Conservation (phyloP, 2,329 filamentous ascomycete species). For the Penicillium vulpinum region DNA sequence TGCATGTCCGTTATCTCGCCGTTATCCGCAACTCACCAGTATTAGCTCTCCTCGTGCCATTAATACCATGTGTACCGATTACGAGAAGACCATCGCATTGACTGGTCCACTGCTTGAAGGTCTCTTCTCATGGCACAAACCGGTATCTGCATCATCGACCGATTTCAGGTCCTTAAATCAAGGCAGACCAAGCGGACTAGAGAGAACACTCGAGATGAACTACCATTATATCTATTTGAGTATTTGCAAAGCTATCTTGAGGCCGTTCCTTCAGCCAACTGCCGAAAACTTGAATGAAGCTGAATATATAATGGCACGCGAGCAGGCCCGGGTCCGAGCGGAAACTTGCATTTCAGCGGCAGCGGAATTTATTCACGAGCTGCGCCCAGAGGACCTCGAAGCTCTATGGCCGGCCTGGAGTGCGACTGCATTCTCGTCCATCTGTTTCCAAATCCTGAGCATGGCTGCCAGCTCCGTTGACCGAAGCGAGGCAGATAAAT, state of each 20-base stretch:
- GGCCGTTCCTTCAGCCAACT: not conserved
- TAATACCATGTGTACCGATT: not conserved
- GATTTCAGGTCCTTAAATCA: not conserved
- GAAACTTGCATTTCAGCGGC: not conserved
- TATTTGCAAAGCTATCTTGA: not conserved
- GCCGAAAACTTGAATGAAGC: not conserved
- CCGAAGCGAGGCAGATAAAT: not conserved
- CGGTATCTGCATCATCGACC: not conserved
- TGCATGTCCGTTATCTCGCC: not conserved
- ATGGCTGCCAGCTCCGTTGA: not conserved
- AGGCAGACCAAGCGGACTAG: not conserved
- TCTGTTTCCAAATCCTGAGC: constrained; percentile 1
- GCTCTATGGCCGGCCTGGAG: constrained; percentile 1
- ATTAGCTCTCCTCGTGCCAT: not conserved
- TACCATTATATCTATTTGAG: constrained; percentile 6
- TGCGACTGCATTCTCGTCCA: not conserved
- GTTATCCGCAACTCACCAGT: not conserved
- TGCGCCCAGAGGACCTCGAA: not conserved
- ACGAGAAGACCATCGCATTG: not conserved
- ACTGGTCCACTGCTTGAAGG: not conserved
- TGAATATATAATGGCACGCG: not conserved
- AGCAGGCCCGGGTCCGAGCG: not conserved
- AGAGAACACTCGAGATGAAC: not conserved
- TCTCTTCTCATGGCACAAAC: not conserved
- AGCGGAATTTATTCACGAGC: not conserved